These are phyloP conservation scores for Geotrichum siamense DNA, from an alignment of 1,139 yeast genomes.

Conservation along the genomic window DNA sequence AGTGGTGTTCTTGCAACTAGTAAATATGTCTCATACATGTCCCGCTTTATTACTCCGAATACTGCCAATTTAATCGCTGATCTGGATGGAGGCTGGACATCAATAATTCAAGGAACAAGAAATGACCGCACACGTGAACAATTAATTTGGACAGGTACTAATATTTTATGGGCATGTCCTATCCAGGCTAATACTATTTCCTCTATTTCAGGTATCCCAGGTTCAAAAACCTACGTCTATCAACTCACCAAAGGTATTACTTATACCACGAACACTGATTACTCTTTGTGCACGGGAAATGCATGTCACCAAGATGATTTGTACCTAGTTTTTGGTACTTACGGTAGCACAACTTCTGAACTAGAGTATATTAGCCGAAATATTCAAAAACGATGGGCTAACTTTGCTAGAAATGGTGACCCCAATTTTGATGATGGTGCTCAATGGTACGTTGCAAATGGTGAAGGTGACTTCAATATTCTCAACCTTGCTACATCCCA, in stretches of 20 bases:
- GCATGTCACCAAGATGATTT: conserved; percentile 33
- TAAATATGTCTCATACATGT: conserved; percentile 17
- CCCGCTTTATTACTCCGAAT: conserved; percentile 14
- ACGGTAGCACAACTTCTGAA: conserved; percentile 17
- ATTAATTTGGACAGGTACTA: conserved; percentile 23
- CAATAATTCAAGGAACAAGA: conserved; percentile 12
- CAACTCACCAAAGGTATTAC: conserved; percentile 28
- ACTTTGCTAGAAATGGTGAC: conserved; percentile 26
- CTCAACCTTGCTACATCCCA: background rate
- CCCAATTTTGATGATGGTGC: conserved; percentile 20
- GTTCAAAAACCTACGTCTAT: conserved; percentile 25
- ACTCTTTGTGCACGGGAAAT: conserved; percentile 23
- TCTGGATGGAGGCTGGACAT: conserved; percentile 14
- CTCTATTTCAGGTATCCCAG: background rate
- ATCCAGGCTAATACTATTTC: conserved; percentile 20
- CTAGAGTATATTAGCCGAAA: conserved; percentile 23
- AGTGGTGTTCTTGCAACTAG: conserved; percentile 2
- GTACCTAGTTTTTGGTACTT: conserved; percentile 30
- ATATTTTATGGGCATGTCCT: conserved; percentile 26
- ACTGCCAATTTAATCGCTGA: conserved; percentile 9
- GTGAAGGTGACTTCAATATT: too few species aligned
- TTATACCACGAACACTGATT: conserved; percentile 22
- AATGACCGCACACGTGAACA: conserved; percentile 16
- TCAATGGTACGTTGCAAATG: conserved; percentile 18
- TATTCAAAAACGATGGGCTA: conserved; percentile 30